phyloP scores from a whole-genome alignment of 1,139 yeast genomes.

The Lodderomyces margitis region DNA sequence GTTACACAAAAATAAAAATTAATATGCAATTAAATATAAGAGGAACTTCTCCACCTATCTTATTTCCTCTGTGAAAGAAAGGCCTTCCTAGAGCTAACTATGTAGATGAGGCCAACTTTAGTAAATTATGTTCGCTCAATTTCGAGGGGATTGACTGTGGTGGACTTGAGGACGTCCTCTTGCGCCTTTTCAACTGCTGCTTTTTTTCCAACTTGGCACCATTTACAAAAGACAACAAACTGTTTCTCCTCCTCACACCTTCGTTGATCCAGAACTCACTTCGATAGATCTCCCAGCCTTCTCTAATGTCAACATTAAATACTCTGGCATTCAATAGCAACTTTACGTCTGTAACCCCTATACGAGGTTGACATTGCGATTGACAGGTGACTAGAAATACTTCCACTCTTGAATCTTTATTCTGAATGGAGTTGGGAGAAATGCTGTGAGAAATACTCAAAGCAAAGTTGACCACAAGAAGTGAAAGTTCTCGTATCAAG shows the following conservation, averaged over 20 bases:
- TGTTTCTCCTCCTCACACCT: constrained; percentile 63
- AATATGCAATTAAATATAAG: no score
- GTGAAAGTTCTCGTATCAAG: constrained; percentile 36
- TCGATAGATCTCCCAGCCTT: constrained; percentile 93
- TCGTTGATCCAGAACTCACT: constrained; percentile 93
- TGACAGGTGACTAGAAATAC: constrained; percentile 43
- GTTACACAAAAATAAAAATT: constrained; percentile 1
- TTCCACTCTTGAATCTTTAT: constrained; percentile 37
- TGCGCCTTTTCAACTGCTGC: constrained; percentile 34
- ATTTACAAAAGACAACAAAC: constrained; percentile 36
- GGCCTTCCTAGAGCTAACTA: background rate
- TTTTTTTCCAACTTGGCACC: constrained; percentile 19
- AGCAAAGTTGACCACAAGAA: constrained; percentile 30
- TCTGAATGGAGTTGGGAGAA: constrained; percentile 34
- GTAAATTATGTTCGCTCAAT: constrained; percentile 30
- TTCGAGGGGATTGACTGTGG: constrained; percentile 11
- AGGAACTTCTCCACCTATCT: no score
- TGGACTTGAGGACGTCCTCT: constrained; percentile 18
- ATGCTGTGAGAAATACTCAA: constrained; percentile 31
- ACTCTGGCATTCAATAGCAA: constrained; percentile 77
- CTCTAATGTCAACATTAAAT: constrained; percentile 79
- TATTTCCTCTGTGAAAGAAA: no score
- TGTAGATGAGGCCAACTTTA: constrained; percentile 15
- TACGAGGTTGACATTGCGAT: constrained; percentile 47
- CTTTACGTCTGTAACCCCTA: constrained; percentile 56